Base-by-base conservation (phyloP, 352 stramenopile genomes). In the Phytophthora megakarya region DNA sequence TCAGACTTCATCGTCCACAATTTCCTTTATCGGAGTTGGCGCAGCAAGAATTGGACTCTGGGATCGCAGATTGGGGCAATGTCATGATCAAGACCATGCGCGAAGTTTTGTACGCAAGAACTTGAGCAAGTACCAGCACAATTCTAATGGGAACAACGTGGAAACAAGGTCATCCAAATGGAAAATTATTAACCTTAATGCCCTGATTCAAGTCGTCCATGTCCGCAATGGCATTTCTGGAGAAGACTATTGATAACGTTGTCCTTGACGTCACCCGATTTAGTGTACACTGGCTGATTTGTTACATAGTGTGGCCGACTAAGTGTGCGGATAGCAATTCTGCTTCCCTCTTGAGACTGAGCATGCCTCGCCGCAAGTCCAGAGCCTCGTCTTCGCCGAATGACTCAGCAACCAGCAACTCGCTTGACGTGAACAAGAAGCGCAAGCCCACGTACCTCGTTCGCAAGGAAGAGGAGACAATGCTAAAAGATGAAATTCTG, bases 21-120 rank as follows among this genome's bases (percentile, higher is more conserved):
- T 72, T 75, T 19, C 15, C 54, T 0, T 16, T 75, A 3, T 37
- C 46, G 5, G 35, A 23, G 3, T 50, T 46, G 26, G 51, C 38
- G 9, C 35, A 46, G n/a, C 51, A 68, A 56, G 61, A 62, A 26
- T 15, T 68, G 15, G 40, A 58, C 11, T 55, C 35, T 11, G 55
- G 61, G 13, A 68, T 75, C 35, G 62, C 23, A 5, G 33, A 54
- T 11, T 75, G 67, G 67, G 67, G 61, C 9, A 33, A 69, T 37
- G 67, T 72, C n/a, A 67, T 75, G 67, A 40, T 68, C 22, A 73
- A 70, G 26, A 43, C 66, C 18, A 58, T 70, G 52, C 60, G 66
- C 8, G 66, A 70, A 8, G 23, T 72, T 12, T 11, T 71, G 48
- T 71, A 67, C 30, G 30, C 30, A 35, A 35, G n/a, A n/a, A n/a